Base-by-base conservation (phyloP, 495 filamentous ascomycete genomes). In the Penicillium subrubescens region DNA sequence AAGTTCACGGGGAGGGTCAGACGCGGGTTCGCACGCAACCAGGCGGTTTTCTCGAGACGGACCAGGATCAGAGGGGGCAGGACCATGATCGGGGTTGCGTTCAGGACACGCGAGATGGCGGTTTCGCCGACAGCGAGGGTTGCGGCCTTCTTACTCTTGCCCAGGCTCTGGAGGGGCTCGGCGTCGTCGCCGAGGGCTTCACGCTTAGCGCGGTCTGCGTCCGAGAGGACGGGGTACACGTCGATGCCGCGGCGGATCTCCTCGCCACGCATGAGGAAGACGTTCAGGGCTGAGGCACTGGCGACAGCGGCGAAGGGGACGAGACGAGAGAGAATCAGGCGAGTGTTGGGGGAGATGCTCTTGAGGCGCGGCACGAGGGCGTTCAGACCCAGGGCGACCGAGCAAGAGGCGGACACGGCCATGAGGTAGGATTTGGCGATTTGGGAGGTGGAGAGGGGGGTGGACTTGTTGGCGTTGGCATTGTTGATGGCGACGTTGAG, bases 401-500 rank as follows among this genome's bases (percentile, higher is more conserved):
- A 90, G 80, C 95, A 99, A 5, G 91, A 95, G 17, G 95, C 94
- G 33, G 89, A 87, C 11, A 99, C 96, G 54, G 95, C 95, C 63
- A 97, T 84, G 72, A 91, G 83, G 83, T 98, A 99, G 66, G 93
- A 97, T 71, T 94, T 86, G 61, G 87, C 85, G 67, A 99, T 87
- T 64, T 92, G 92, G 8, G 87, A 86, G 62, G 85, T 84, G 31
- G 91, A 90, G 3, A 97, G 83, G 0, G 94, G 90, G 1, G 92
- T 91, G 19, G 92, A 96, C 73, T 99, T 99, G 84, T 99, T 99
- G 43, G 95, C 90, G 77, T 99, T 99, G 73, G 93, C 88, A 75
- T 86, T 91, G 84, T 99, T 99, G 83, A 99, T 95, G 46, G 92
- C 93, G 19, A 99, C 95, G 72, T 99, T 98, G 64, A 99, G 91